Base-by-base conservation (phyloP, 768 basidiomycete species). In the Collybia sordida region DNA sequence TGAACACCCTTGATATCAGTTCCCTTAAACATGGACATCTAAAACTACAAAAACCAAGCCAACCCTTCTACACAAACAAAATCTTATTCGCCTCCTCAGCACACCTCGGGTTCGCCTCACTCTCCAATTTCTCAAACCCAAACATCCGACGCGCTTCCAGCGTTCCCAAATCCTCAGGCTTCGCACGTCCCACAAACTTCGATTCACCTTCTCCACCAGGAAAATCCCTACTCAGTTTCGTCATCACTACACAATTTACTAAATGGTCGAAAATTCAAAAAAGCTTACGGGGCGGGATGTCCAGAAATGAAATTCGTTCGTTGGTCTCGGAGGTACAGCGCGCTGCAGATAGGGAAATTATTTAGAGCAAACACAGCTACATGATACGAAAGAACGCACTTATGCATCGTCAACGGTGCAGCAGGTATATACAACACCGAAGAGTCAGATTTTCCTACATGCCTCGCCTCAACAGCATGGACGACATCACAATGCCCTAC, bases 401-500 rank as follows among this genome's bases (percentile, higher is more conserved):
- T 82, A 53, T 74, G 63, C 22, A 73, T 6, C 0, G 79, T 81
- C 19, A 82, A 58, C 1, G 80, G 79, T 0, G 72, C 76, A 9
- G 80, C 77, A 7, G 80, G 81, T 34, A 81, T 82, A 44, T 82
- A 82, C 42, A 83, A 45, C 6, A 82, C 80, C 0, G 80, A 80
- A 0, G 80, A 82, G 56, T 82, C 80, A 9, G 65, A 62, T 12
- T 52, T 58, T 1, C 83, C 81, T 14, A 56, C 46, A 57, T 83
- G 81, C 21, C 69, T 64, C 3, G 53, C 49, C 57, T 83, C 82
- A 6, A 83, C 83, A 3, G 80, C 74, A 58, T 84, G 82, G 9
- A 82, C 71, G 8, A 70, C 64, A 54, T 83, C 82, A 38, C 79
- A 80, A 50, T 79, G 78, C 77, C 78, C 77, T 80, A 15, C 3